phyloP scores from a whole-genome alignment of 805 yeast genomes.

The Wickerhamomyces sydowiorum region DNA sequence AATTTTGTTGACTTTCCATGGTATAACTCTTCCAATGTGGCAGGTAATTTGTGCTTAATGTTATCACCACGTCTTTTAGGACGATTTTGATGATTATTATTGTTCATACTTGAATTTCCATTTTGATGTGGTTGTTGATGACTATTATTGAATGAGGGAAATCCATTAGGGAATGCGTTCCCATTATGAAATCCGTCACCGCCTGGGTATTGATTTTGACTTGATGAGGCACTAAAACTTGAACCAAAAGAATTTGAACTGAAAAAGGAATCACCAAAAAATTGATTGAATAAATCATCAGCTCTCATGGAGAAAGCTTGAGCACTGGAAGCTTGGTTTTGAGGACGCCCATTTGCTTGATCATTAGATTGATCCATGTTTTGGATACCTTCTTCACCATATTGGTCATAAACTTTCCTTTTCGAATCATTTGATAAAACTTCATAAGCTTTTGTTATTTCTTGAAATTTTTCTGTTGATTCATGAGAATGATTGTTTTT shows the following conservation, averaged over 20 bases:
- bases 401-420: conserved; percentile 45
- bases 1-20: conserved; percentile 91
- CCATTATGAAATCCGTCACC: too few relatives aligned
- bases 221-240: too few relatives aligned
- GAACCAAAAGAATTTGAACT: not conserved
- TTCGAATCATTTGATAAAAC: conserved; percentile 42
- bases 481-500: conserved; percentile 45
- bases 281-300: conserved; percentile 18
- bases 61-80: conserved; percentile 81
- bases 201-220: too few relatives aligned
- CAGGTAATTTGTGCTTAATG: conserved; percentile 81
- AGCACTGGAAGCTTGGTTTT: not conserved
- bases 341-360: too few relatives aligned
- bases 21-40: conserved; percentile 88
- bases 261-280: conserved; percentile 15
- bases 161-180: too few relatives aligned
- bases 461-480: conserved; percentile 51
- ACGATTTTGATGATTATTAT: conserved; percentile 55
- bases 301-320: conserved; percentile 5
- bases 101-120: too few relatives aligned
- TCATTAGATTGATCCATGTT: too few relatives aligned
- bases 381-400: conserved; percentile 39
- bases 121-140: too few relatives aligned
- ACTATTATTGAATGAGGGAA: too few relatives aligned
- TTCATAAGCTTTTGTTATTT: conserved; percentile 63